phyloP scores from a whole-genome alignment of 345 rosid species.

The Gynandropsis gynandra region DNA sequence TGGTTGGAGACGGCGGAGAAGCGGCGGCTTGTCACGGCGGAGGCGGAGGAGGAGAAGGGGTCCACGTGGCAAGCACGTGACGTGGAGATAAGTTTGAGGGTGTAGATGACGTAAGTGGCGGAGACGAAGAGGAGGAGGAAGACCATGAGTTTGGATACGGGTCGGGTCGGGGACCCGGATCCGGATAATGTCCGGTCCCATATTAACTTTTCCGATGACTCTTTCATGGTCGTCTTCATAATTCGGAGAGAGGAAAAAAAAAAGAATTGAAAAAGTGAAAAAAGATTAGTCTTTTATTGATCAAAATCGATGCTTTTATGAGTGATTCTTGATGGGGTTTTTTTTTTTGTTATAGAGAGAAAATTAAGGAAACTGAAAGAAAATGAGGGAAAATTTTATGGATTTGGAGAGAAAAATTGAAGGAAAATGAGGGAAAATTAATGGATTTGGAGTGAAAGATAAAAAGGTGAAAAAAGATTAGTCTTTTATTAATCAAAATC shows the following conservation, averaged over 20 bases:
- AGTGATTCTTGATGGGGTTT: not conserved
- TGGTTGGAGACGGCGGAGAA: too few species aligned
- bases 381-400: not conserved
- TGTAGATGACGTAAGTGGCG: conserved; percentile 66
- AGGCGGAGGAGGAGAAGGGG: conserved; percentile 27
- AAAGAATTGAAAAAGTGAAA: not conserved
- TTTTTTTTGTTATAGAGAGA: too few species aligned
- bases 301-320: not conserved
- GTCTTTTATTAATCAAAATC: not conserved
- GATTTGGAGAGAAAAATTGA: not conserved
- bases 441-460: not conserved
- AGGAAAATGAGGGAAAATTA: not conserved
- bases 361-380: too few species aligned
- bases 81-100: conserved; percentile 68
- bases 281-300: not conserved
- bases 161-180: conserved; percentile 33
- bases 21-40: conserved; percentile 23
- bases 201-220: conserved; percentile 39
- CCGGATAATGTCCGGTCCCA: conserved; percentile 61
- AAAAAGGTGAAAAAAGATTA: not conserved
- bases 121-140: conserved; percentile 71
- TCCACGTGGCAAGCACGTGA: conserved; percentile 51
- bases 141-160: conserved; percentile 62
- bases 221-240: conserved; percentile 23
- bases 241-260: not conserved